phyloP scores from a whole-genome alignment of 2,329 filamentous ascomycete genomes.

The Ascosphaera aggregata region DNA sequence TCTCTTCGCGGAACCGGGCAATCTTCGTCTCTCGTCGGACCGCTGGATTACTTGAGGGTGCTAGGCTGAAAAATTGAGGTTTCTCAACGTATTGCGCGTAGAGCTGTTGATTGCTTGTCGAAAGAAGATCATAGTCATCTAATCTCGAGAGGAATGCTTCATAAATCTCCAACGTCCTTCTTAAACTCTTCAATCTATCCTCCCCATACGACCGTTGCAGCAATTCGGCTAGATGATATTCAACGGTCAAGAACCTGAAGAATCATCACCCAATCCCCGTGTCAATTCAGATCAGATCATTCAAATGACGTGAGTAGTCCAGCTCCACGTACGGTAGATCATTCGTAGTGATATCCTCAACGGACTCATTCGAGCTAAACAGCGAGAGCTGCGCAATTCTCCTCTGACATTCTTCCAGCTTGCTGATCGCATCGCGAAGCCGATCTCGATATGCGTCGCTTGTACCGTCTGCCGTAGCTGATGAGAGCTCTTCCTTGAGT shows the following conservation, averaged over 20 bases:
- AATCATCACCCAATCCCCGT: too few relatives aligned
- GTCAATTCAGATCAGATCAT: too few relatives aligned
- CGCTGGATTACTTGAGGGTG: conserved; percentile 40
- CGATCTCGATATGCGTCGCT: conserved; percentile 42
- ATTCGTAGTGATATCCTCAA: conserved; percentile 70
- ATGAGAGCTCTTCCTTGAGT: conserved; percentile 34
- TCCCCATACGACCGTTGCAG: conserved; percentile 39
- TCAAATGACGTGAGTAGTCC: background rate
- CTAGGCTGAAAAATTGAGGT: conserved; percentile 48
- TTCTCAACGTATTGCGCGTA: conserved; percentile 52
- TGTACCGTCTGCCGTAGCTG: conserved; percentile 35
- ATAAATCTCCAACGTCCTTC: conserved; percentile 43
- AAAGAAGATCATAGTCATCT: conserved; percentile 56
- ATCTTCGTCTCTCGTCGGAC: conserved; percentile 67
- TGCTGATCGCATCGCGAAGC: conserved; percentile 40
- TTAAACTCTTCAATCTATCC: conserved; percentile 40
- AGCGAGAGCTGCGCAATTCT: conserved; percentile 49
- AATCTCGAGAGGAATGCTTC: conserved; percentile 55
- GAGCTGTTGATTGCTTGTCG: conserved; percentile 38
- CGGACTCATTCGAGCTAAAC: conserved; percentile 73
- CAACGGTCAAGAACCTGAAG: conserved; percentile 46
- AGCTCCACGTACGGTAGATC: conserved; percentile 50
- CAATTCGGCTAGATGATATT: conserved; percentile 60
- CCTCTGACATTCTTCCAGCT: conserved; percentile 49
- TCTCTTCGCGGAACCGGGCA: conserved; percentile 61